phyloP scores from a whole-genome alignment of 345 rosid species.

The Linum tenue region DNA sequence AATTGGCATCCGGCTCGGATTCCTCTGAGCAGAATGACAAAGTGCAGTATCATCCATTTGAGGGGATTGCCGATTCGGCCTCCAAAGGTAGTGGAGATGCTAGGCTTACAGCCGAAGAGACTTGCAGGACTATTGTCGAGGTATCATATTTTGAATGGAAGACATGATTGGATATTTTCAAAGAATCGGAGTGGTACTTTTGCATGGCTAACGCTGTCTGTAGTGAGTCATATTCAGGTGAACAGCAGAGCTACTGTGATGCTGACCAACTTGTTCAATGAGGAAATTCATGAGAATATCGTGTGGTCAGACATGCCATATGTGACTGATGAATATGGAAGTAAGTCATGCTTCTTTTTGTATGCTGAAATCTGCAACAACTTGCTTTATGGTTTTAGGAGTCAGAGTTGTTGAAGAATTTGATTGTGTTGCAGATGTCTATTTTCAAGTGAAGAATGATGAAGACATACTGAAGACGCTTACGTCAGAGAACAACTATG shows the following conservation, averaged over 20 bases:
- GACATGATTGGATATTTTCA: not conserved
- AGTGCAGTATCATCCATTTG: constrained; percentile 65
- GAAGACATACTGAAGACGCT: constrained; percentile 66
- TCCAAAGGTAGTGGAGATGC: constrained; percentile 35
- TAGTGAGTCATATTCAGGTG: constrained; percentile 67
- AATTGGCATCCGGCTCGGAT: constrained; percentile 49
- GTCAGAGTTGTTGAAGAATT: constrained; percentile 11
- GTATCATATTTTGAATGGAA: constrained; percentile 35
- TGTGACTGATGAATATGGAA: constrained; percentile 75
- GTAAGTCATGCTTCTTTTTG: constrained; percentile 33
- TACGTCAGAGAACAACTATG: constrained; percentile 53
- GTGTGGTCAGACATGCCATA: constrained; percentile 84
- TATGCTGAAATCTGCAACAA: not conserved
- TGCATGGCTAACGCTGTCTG: constrained; percentile 39
- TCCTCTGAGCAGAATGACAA: constrained; percentile 44
- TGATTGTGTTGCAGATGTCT: constrained; percentile 52
- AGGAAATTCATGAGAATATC: constrained; percentile 64
- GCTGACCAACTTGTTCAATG: constrained; percentile 49
- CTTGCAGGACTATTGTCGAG: constrained; percentile 75
- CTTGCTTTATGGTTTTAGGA: constrained; percentile 3
- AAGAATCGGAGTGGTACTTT: constrained; percentile 3
- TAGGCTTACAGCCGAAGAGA: constrained; percentile 64
- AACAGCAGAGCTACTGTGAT: constrained; percentile 71
- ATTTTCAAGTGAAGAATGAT: constrained; percentile 75
- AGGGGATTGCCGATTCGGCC: constrained; percentile 50